Conservation (phyloP, 2,329 filamentous ascomycete genomes). For the Seiridium unicorne region DNA sequence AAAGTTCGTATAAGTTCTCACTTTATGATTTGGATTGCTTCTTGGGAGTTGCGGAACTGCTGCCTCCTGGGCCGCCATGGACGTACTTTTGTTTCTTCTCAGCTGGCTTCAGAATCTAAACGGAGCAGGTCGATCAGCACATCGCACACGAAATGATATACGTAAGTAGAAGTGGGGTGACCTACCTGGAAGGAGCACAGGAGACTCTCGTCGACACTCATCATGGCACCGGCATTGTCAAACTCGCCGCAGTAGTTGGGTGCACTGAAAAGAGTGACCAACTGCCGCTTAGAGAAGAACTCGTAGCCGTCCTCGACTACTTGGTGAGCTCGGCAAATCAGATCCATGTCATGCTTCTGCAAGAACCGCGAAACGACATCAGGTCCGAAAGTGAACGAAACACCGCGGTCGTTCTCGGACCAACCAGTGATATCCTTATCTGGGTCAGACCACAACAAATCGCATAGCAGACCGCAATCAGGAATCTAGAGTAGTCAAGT, state of each 20-base stretch:
- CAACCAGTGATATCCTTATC: constrained; percentile 99
- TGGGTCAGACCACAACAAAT: constrained; percentile 97
- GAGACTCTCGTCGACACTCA: constrained; percentile 98
- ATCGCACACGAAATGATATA: not conserved
- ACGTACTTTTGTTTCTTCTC: constrained; percentile 99
- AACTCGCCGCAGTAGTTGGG: constrained; percentile 99
- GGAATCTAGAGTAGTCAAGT: constrained; percentile 68
- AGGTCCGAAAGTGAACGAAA: constrained; percentile 97
- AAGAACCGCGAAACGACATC: constrained; percentile 97
- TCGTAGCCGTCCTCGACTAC: constrained; percentile 99
- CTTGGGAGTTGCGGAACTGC: constrained; percentile 68
- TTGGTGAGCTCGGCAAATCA: constrained; percentile 98
- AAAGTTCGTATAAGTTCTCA: constrained; percentile 71
- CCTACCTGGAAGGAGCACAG: constrained; percentile 96
- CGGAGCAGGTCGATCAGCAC: not conserved
- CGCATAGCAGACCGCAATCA: constrained; percentile 94
- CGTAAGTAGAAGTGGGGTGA: constrained; percentile 8
- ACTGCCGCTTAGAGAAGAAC: constrained; percentile 97
- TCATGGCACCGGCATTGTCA: constrained; percentile 99
- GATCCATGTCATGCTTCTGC: constrained; percentile 99
- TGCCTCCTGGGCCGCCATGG: constrained; percentile 68
- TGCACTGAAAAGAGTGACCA: constrained; percentile 96
- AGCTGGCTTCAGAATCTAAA: constrained; percentile 94
- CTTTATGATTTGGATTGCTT: constrained; percentile 64
- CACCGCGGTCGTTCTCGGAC: constrained; percentile 98